These are phyloP conservation scores for Sinapis alba DNA, from an alignment of 441 rosid genomes.

Conservation along the genomic window DNA sequence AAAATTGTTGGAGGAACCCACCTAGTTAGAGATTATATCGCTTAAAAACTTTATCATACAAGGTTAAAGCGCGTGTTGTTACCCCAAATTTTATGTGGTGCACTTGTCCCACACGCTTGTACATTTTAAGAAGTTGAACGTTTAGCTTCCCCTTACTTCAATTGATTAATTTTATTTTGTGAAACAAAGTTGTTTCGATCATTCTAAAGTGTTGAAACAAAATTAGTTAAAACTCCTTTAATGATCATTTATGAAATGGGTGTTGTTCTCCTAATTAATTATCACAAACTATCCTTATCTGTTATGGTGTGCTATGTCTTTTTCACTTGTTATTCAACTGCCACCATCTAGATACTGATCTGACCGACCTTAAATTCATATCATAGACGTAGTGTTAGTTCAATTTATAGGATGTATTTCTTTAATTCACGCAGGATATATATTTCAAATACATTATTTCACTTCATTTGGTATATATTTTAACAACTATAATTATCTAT, in stretches of 20 bases:
- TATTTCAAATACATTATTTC: neutral
- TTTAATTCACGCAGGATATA: neutral
- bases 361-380: neutral
- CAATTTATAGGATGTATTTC: neutral
- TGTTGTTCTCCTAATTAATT: neutral
- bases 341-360: neutral
- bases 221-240: neutral
- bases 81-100: neutral
- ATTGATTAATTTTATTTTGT: neutral
- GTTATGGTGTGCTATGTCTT: neutral
- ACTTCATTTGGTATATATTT: neutral
- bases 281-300: neutral
- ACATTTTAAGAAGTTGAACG: neutral
- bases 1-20: too few relatives aligned
- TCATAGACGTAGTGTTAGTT: neutral
- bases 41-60: too few relatives aligned
- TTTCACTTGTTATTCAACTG: neutral
- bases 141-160: neutral
- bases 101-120: neutral
- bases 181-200: neutral
- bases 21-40: neutral
- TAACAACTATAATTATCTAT: neutral
- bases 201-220: neutral
- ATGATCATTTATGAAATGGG: neutral
- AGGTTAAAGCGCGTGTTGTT: neutral